Conservation (phyloP, 2,329 filamentous ascomycete genomes). For the Gyromitra esculenta region DNA sequence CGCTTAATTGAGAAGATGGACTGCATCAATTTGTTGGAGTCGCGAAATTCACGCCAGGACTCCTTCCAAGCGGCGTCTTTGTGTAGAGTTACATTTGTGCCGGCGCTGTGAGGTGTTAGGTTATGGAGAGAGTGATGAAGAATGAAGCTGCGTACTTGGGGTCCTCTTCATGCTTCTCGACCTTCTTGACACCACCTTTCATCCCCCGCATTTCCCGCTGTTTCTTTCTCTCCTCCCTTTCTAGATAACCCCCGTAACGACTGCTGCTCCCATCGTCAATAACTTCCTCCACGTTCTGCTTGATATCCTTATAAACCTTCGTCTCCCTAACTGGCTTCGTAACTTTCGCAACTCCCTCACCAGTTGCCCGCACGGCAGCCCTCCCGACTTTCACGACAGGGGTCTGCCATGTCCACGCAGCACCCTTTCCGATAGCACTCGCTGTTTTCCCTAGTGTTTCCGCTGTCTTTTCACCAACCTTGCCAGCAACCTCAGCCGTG, state of each 20-base stretch:
- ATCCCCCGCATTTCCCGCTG: slow-evolving; percentile 77
- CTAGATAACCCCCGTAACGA: slow-evolving; percentile 93
- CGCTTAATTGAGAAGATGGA: slow-evolving; percentile 85
- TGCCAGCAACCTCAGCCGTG: slow-evolving; percentile 72
- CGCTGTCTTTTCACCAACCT: slow-evolving; percentile 79
- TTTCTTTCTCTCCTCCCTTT: slow-evolving; percentile 90
- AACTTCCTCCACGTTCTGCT: slow-evolving; percentile 82
- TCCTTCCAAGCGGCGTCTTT: slow-evolving; percentile 98
- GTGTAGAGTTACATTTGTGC: slow-evolving; percentile 92
- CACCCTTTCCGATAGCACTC: slow-evolving; percentile 85
- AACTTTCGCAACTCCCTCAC: slow-evolving; percentile 88
- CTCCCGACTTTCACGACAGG: slow-evolving; percentile 89
- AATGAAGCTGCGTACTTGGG: slow-evolving; percentile 74
- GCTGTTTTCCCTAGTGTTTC: slow-evolving; percentile 86
- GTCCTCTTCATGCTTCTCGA: slow-evolving; percentile 79
- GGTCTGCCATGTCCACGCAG: slow-evolving; percentile 97
- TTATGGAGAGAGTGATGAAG: slow-evolving; percentile 47
- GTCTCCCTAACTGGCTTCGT: slow-evolving; percentile 94
- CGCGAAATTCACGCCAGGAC: slow-evolving; percentile 95
- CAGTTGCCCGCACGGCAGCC: slow-evolving; percentile 84
- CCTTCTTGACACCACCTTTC: slow-evolving; percentile 66
- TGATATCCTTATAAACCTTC: slow-evolving; percentile 81
- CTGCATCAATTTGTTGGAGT: slow-evolving; percentile 87
- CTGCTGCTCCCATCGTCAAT: slow-evolving; percentile 98
- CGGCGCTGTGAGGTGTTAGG: slow-evolving; percentile 72